Evolutionary conservation across 768 basidiomycete genomes (phyloP).

Genomic region (Pleurotus eryngii): DNA sequence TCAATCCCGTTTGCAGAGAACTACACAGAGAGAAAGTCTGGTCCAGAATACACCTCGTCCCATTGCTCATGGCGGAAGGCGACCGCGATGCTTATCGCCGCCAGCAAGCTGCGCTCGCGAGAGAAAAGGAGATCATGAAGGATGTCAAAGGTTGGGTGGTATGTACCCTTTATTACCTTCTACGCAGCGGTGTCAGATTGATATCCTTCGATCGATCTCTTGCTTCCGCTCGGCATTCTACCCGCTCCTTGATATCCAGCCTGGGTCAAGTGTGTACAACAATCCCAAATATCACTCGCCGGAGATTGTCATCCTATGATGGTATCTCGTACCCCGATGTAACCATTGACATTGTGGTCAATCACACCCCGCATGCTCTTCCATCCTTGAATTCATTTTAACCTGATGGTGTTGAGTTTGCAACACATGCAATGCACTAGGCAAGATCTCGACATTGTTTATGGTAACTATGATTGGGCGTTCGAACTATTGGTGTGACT

Average conservation of each 20-base stretch:
- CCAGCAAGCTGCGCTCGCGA: slow-evolving; percentile 66
- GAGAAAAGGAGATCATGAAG: slow-evolving; percentile 93
- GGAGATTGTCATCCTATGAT: slow-evolving; percentile 34
- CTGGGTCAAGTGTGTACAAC: slow-evolving; percentile 85
- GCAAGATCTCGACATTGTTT: background rate
- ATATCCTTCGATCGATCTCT: slow-evolving; percentile 19
- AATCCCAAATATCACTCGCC: slow-evolving; percentile 63
- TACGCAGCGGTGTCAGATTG: slow-evolving; percentile 9
- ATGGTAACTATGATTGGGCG: background rate
- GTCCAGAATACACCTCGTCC: slow-evolving; percentile 94
- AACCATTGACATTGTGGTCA: background rate
- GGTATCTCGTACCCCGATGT: background rate
- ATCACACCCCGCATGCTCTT: background rate
- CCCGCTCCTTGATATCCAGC: slow-evolving; percentile 39
- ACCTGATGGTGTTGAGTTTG: background rate
- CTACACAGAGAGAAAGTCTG: slow-evolving; percentile 89
- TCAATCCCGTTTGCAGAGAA: slow-evolving; percentile 60
- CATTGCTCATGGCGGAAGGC: slow-evolving; percentile 87
- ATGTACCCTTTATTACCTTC: slow-evolving; percentile 29
- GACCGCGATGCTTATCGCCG: slow-evolving; percentile 89
- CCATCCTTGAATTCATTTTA: background rate
- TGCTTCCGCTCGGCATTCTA: slow-evolving; percentile 18
- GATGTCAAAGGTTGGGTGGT: slow-evolving; percentile 95
- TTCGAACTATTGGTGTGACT: background rate
- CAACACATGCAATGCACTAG: background rate